phyloP scores from a whole-genome alignment of 2,329 filamentous ascomycete species.

The Aspergillus fijiensis region DNA sequence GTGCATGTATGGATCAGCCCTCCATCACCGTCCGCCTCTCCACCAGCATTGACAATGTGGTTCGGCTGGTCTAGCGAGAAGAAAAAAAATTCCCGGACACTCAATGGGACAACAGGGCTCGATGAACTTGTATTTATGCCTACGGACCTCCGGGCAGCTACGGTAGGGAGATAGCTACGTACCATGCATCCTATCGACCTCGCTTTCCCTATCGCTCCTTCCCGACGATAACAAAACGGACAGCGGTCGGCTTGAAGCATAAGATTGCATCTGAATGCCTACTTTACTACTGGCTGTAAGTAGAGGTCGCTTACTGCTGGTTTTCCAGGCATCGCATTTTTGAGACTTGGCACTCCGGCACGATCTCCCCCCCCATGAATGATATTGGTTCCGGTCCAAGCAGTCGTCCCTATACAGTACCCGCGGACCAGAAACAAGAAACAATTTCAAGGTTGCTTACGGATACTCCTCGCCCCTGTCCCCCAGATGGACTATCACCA shows the following conservation, averaged over 20 bases:
- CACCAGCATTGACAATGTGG: not conserved
- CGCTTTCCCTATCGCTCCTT: not conserved
- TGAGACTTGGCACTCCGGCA: not conserved
- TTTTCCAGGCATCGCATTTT: not conserved
- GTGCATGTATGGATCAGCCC: no score
- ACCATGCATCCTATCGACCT: not conserved
- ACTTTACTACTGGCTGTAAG: not conserved
- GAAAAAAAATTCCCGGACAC: not conserved
- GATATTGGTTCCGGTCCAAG: no score
- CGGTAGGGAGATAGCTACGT: not conserved
- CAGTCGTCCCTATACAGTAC: no score
- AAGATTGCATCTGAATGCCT: not conserved
- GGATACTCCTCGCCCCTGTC: no score
- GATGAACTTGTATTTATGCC: not conserved
- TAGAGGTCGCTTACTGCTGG: not conserved
- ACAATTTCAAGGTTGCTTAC: no score
- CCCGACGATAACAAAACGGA: not conserved
- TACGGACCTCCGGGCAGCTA: not conserved
- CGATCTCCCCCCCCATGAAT: not conserved
- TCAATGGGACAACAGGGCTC: not conserved
- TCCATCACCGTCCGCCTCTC: no score
- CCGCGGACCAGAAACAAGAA: no score
- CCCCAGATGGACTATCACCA: no score
- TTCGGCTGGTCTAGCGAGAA: not conserved
- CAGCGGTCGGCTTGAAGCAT: not conserved